phyloP scores from a whole-genome alignment of 345 rosid species.

The Linum tenue region DNA sequence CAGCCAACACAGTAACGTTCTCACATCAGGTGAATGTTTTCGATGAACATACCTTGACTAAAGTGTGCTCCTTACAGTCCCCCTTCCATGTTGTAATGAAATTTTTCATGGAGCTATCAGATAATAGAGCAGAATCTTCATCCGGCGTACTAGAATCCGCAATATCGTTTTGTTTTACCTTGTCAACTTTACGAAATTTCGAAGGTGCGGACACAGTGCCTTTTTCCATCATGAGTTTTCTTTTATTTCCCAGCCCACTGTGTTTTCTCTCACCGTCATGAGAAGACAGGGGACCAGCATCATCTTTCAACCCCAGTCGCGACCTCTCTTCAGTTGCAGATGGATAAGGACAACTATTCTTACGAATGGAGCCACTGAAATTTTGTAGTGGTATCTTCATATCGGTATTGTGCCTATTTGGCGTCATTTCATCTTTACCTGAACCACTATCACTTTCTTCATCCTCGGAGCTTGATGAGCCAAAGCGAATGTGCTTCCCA shows the following conservation, averaged over 20 bases:
- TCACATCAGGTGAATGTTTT: background rate
- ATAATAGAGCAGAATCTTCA: slow-evolving; percentile 43
- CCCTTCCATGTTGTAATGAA: slow-evolving; percentile 85
- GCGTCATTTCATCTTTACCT: slow-evolving; percentile 21
- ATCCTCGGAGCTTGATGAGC: slow-evolving; percentile 54
- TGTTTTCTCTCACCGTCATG: background rate
- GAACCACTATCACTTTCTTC: slow-evolving; percentile 25
- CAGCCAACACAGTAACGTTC: background rate
- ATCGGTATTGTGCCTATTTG: slow-evolving; percentile 13
- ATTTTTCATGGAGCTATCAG: slow-evolving; percentile 31
- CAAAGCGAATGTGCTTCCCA: slow-evolving; percentile 63
- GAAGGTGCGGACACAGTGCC: background rate
- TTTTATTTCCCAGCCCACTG: background rate
- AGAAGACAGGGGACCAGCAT: background rate
- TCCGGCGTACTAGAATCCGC: slow-evolving; percentile 15
- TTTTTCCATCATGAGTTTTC: slow-evolving; percentile 16
- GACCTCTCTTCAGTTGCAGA: slow-evolving; percentile 1
- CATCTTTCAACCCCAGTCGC: background rate
- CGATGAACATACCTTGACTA: slow-evolving; percentile 36
- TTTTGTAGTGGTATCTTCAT: slow-evolving; percentile 12
- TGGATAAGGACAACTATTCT: slow-evolving; percentile 20
- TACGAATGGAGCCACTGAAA: slow-evolving; percentile 31
- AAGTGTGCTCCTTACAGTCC: slow-evolving; percentile 50
- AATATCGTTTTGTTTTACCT: slow-evolving; percentile 10
- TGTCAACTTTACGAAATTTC: background rate